phyloP scores from a whole-genome alignment of 2,329 filamentous ascomycete species.

The Monosporascus sp. region DNA sequence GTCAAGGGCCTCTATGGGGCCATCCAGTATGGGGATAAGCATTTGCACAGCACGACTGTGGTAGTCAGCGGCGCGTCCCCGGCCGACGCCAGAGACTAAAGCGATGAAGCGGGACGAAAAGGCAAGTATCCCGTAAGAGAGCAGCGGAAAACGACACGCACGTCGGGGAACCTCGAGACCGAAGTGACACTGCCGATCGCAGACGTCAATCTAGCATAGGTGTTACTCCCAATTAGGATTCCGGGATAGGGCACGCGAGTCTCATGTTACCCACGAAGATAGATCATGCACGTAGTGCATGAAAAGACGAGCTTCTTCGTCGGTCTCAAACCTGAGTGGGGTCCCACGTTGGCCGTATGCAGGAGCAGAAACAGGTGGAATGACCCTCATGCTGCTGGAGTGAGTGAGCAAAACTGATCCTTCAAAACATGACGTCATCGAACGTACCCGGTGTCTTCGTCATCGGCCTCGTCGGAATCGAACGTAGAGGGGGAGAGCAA shows the following conservation, averaged over 20 bases:
- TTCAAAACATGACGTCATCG: neutral
- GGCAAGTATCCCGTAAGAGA: constrained; percentile 2
- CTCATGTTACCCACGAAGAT: constrained; percentile 2
- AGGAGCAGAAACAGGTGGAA: neutral
- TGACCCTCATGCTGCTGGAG: neutral
- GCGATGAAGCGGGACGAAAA: constrained; percentile 1
- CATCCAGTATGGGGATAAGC: constrained; percentile 1
- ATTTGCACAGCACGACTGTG: constrained; percentile 1
- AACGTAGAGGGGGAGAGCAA: neutral
- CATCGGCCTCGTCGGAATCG: neutral
- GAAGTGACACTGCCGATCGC: constrained; percentile 1
- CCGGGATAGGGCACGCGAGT: neutral
- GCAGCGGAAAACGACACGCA: neutral
- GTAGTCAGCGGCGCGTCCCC: constrained; percentile 1
- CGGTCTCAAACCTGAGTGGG: neutral
- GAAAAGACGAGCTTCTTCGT: constrained; percentile 2
- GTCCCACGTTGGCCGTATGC: neutral
- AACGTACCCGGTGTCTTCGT: neutral
- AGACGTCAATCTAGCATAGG: neutral
- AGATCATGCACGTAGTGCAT: constrained; percentile 1
- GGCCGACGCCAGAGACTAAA: neutral
- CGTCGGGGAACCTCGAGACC: constrained; percentile 2
- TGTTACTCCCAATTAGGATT: neutral
- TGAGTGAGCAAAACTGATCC: neutral
- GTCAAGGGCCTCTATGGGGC: constrained; percentile 2